phyloP scores from a whole-genome alignment of 768 basidiomycete genomes.

The Leucocoprinus sp. region DNA sequence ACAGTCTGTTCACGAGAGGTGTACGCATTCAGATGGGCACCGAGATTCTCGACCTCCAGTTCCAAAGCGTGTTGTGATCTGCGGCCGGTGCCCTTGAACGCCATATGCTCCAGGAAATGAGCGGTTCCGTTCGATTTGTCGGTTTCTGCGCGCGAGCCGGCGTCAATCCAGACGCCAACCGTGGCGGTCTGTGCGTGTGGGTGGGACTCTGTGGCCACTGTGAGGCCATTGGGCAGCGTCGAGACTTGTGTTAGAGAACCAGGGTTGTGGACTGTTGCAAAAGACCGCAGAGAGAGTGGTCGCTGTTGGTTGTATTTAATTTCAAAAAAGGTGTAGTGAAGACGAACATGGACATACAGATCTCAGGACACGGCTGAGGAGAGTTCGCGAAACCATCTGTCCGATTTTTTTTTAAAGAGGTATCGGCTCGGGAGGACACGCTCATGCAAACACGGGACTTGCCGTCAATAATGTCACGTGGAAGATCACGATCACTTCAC shows the following conservation, averaged over 20 bases:
- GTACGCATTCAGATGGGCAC: constrained; percentile 96
- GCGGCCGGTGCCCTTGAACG: constrained; percentile 90
- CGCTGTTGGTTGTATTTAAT: constrained; percentile 25
- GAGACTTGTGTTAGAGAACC: constrained; percentile 84
- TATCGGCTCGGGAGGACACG: constrained; percentile 25
- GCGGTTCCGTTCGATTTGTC: constrained; percentile 93
- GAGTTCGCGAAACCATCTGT: constrained; percentile 32
- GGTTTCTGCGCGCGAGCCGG: constrained; percentile 94
- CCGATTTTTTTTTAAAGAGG: constrained; percentile 25
- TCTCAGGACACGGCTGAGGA: constrained; percentile 36
- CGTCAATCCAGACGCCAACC: constrained; percentile 99
- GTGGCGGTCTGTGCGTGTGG: constrained; percentile 92
- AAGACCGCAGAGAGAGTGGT: constrained; percentile 53
- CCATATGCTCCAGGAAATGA: constrained; percentile 99
- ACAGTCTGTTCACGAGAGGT: constrained; percentile 99
- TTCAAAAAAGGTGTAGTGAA: background rate
- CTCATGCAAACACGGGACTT: constrained; percentile 22
- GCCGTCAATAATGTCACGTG: constrained; percentile 20
- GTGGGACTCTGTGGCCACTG: constrained; percentile 88
- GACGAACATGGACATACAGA: constrained; percentile 25
- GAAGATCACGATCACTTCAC: too few relatives aligned
- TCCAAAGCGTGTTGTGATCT: constrained; percentile 87
- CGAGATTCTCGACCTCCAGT: constrained; percentile 96
- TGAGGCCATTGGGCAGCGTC: constrained; percentile 90
- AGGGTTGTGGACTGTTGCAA: constrained; percentile 64